Percentiles rank a stretch among this genome's conserved stretches.
Conservation (phyloP, 805 yeast species). For the Barnettozyma pratensis region DNA sequence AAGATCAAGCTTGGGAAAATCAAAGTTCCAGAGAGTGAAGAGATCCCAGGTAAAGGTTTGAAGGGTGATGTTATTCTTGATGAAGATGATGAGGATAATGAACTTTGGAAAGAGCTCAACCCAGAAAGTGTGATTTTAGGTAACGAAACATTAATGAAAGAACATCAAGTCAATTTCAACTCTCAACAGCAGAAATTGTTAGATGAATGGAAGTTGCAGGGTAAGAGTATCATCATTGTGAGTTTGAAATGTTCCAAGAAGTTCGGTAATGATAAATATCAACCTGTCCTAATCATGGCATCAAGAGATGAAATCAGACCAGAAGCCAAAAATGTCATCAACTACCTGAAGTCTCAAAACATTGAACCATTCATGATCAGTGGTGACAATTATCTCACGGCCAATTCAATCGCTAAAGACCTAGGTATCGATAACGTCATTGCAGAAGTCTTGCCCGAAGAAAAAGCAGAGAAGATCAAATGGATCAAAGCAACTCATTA, state of each 20-base stretch:
- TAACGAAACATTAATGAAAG: constrained; percentile 53
- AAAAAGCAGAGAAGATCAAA: constrained; percentile 56
- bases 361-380: constrained; percentile 71
- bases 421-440: constrained; percentile 58
- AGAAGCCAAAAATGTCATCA: constrained; percentile 51
- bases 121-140: constrained; percentile 46
- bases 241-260: constrained; percentile 34
- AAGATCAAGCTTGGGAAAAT: constrained; percentile 24
- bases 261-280: constrained; percentile 28
- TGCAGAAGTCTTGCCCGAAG: constrained; percentile 71
- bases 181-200: constrained; percentile 32
- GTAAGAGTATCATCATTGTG: constrained; percentile 58
- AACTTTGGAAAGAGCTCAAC: constrained; percentile 28
- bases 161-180: constrained; percentile 37
- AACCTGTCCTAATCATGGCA: constrained; percentile 45
- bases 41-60: constrained; percentile 57
- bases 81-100: constrained; percentile 13
- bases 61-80: constrained; percentile 35
- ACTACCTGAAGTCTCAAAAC: constrained; percentile 32
- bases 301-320: constrained; percentile 57
- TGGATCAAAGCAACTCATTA: constrained; percentile 44
- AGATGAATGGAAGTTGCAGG: constrained; percentile 52
- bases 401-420: constrained; percentile 58
- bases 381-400: constrained; percentile 68
- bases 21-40: constrained; percentile 43